Evolutionary conservation across 108 stramenopile species (phyloP).

Genomic region (Conticribra guillardii): DNA sequence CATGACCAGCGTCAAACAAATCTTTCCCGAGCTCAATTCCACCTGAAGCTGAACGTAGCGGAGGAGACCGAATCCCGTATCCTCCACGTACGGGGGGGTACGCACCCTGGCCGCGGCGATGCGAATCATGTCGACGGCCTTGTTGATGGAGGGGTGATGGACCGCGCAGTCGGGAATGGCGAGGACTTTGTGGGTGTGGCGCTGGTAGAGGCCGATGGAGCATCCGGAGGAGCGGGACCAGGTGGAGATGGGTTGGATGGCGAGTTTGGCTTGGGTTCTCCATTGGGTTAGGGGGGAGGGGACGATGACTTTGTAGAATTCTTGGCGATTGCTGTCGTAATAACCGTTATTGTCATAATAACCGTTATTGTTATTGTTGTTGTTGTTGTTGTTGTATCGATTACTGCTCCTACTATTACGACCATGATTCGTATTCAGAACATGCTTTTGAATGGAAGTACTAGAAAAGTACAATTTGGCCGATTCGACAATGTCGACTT

Average conservation of each 20-base stretch:
- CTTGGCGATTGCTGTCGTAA: constrained; percentile 13
- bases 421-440: constrained; percentile 28
- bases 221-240: constrained; percentile 68
- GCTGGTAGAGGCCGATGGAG: constrained; percentile 86
- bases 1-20: constrained; percentile 92
- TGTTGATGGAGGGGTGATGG: constrained; percentile 95
- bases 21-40: constrained; percentile 78
- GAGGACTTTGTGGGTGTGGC: constrained; percentile 82
- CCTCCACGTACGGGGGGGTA: constrained; percentile 70
- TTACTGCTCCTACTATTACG: not conserved
- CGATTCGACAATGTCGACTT: constrained; percentile 65
- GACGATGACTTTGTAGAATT: constrained; percentile 65
- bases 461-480: constrained; percentile 79
- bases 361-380: no score
- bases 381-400: no score
- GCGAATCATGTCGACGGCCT: constrained; percentile 59
- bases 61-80: constrained; percentile 62
- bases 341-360: not conserved
- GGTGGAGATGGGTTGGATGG: constrained; percentile 61
- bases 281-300: constrained; percentile 68
- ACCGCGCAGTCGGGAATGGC: constrained; percentile 90
- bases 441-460: constrained; percentile 63
- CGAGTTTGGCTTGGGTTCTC: constrained; percentile 88
- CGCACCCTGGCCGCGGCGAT: constrained; percentile 64
- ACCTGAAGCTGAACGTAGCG: constrained; percentile 85